Conservation (phyloP, 805 yeast species). For the Starmerella sp. region DNA sequence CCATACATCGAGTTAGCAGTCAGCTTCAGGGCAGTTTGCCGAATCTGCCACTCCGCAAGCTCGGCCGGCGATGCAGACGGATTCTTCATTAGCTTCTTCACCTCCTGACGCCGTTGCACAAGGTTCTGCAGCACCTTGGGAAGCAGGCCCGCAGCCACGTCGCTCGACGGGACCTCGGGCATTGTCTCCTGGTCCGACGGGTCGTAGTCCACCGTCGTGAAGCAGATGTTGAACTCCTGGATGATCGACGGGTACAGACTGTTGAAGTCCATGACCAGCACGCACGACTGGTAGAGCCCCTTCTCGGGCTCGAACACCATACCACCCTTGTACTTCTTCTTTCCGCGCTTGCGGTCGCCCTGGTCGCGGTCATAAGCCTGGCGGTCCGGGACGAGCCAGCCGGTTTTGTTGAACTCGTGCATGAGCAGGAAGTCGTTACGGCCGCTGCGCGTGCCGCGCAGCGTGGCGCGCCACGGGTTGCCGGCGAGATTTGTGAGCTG, state of each 20-base stretch:
- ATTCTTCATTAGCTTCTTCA: constrained; percentile 71
- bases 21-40: constrained; percentile 88
- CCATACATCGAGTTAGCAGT: constrained; percentile 99
- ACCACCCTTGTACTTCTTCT: constrained; percentile 75
- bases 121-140: constrained; percentile 74
- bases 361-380: constrained; percentile 24
- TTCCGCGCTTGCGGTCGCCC: constrained; percentile 32
- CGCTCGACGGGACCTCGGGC: constrained; percentile 31
- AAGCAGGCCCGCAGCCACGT: constrained; percentile 61
- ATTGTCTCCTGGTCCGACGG: constrained; percentile 29
- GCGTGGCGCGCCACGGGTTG: constrained; percentile 91
- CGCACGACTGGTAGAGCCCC: constrained; percentile 80
- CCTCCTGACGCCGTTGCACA: constrained; percentile 87
- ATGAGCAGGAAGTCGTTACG: constrained; percentile 85
- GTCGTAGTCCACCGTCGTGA: constrained; percentile 75
- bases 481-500: constrained; percentile 91
- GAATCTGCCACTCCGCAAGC: constrained; percentile 79
- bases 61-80: constrained; percentile 50
- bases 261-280: constrained; percentile 95
- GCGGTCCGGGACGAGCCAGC: constrained; percentile 74
- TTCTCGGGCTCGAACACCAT: constrained; percentile 93
- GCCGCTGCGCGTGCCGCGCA: constrained; percentile 91
- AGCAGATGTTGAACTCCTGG: constrained; percentile 93
- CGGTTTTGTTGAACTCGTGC: constrained; percentile 76
- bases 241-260: constrained; percentile 93